phyloP scores from a whole-genome alignment of 139 green algal genomes.

The Coelastrella sp. region DNA sequence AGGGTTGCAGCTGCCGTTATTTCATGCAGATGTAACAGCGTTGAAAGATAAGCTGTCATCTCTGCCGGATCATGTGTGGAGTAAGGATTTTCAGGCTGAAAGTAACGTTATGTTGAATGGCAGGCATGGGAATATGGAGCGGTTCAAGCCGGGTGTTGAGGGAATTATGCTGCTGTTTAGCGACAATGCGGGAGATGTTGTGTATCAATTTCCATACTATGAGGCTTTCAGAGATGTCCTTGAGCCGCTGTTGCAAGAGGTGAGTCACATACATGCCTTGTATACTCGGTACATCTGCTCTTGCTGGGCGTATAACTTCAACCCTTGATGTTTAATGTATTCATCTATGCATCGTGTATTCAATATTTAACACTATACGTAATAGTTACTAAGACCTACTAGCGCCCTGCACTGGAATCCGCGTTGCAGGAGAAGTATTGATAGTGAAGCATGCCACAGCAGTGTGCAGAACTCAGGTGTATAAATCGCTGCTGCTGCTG shows the following conservation, averaged over 20 bases:
- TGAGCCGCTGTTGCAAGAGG: conserved; percentile 70
- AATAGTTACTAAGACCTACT: no score
- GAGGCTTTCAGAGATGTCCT: conserved; percentile 38
- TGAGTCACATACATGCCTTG: no score
- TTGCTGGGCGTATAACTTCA: no score
- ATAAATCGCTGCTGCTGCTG: conserved; percentile 10
- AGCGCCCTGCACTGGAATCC: no score
- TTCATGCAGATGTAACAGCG: conserved; percentile 19
- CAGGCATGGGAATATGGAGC: conserved; percentile 56
- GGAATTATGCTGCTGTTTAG: conserved; percentile 72
- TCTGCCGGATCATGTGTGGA: conserved; percentile 20
- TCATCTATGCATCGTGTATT: no score
- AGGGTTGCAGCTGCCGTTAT: conserved; percentile 42
- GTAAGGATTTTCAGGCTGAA: conserved; percentile 42
- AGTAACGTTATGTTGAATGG: conserved; percentile 70
- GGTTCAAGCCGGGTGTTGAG: conserved; percentile 71
- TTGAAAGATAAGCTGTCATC: not conserved
- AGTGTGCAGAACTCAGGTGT: no score
- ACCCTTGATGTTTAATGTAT: no score
- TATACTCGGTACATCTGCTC: no score
- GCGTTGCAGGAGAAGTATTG: no score
- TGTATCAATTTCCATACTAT: conserved; percentile 75
- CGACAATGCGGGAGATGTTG: conserved; percentile 38
- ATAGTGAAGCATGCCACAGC: no score
- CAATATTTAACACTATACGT: no score